These are phyloP conservation scores for Arabidopsis suecica DNA, from an alignment of 345 rosid species.

Conservation along the genomic window DNA sequence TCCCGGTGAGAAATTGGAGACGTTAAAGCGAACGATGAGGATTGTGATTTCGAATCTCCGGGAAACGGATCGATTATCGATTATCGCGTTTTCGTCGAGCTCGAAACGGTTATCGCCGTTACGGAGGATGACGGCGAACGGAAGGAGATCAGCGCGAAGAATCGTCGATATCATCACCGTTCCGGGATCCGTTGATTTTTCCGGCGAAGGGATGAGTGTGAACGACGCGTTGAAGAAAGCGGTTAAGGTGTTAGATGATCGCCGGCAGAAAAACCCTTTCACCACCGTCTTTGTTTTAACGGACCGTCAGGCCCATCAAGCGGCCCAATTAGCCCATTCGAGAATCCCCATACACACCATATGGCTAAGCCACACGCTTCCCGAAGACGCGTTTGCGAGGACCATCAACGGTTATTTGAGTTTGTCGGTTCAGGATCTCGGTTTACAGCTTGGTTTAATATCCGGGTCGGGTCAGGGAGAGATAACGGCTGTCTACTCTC, in stretches of 20 bases:
- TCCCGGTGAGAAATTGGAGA: slow-evolving; percentile 52
- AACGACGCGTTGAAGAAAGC: slow-evolving; percentile 89
- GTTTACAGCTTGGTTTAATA: slow-evolving; percentile 62
- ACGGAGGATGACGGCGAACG: slow-evolving; percentile 71
- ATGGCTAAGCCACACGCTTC: slow-evolving; percentile 44
- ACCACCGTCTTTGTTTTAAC: slow-evolving; percentile 65
- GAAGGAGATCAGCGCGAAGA: slow-evolving; percentile 70
- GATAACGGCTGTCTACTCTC: slow-evolving; percentile 63
- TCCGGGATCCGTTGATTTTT: slow-evolving; percentile 51
- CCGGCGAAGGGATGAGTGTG: slow-evolving; percentile 63
- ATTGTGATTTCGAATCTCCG: slow-evolving; percentile 60
- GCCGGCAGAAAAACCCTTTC: slow-evolving; percentile 72
- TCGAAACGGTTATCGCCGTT: slow-evolving; percentile 77
- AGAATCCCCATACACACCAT: slow-evolving; percentile 63
- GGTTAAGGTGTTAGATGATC: slow-evolving; percentile 82
- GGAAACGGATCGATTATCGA: slow-evolving; percentile 75
- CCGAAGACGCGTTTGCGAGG: slow-evolving; percentile 56
- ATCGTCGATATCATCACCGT: slow-evolving; percentile 54
- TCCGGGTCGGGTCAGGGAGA: slow-evolving; percentile 73
- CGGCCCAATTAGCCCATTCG: slow-evolving; percentile 38
- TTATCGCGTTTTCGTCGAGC: slow-evolving; percentile 71
- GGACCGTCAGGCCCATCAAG: slow-evolving; percentile 51
- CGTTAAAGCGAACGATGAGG: slow-evolving; percentile 70
- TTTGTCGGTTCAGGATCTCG: slow-evolving; percentile 68
- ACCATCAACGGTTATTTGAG: slow-evolving; percentile 52